Percentiles rank a stretch among this genome's conserved stretches.
Conservation (phyloP, 2,329 filamentous ascomycete genomes). For the Epichloe gansuensis region DNA sequence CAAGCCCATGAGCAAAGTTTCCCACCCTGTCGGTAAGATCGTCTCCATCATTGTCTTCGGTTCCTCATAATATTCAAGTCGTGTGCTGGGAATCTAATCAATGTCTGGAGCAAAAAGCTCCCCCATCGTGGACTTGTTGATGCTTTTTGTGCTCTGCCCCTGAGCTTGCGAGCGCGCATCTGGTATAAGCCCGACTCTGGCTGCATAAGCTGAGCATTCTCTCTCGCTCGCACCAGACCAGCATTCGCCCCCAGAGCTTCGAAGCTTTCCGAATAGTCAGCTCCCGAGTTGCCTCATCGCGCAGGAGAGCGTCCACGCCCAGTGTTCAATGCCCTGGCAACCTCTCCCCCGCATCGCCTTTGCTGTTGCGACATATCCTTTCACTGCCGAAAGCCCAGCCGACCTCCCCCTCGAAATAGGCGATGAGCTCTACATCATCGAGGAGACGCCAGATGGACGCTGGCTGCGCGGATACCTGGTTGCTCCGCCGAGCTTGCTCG, state of each 20-base stretch:
- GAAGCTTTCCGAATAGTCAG: background rate
- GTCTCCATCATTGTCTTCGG: background rate
- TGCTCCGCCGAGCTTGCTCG: slow-evolving; percentile 81
- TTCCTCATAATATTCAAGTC: background rate
- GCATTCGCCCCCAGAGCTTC: background rate
- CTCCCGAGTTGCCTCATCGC: slow-evolving; percentile 2
- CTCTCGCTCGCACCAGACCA: background rate
- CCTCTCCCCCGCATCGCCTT: slow-evolving; percentile 95
- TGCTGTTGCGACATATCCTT: slow-evolving; percentile 91
- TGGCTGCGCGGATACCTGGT: slow-evolving; percentile 96
- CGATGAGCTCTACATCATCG: slow-evolving; percentile 97
- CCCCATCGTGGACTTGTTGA: slow-evolving; percentile 1
- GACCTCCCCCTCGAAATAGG: slow-evolving; percentile 95
- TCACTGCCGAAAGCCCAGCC: slow-evolving; percentile 71
- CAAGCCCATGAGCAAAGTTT: slow-evolving; percentile 1
- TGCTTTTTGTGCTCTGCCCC: background rate
- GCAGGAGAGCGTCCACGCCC: slow-evolving; percentile 8
- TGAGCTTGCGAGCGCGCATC: slow-evolving; percentile 3
- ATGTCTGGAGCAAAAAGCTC: background rate
- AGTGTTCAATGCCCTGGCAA: slow-evolving; percentile 75
- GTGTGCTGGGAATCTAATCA: background rate
- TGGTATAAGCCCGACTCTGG: background rate
- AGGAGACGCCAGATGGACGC: slow-evolving; percentile 80
- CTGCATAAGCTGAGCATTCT: background rate
- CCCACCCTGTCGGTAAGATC: background rate